phyloP scores from a whole-genome alignment of 2,329 filamentous ascomycete genomes.

The Sporothrix globosa region DNA sequence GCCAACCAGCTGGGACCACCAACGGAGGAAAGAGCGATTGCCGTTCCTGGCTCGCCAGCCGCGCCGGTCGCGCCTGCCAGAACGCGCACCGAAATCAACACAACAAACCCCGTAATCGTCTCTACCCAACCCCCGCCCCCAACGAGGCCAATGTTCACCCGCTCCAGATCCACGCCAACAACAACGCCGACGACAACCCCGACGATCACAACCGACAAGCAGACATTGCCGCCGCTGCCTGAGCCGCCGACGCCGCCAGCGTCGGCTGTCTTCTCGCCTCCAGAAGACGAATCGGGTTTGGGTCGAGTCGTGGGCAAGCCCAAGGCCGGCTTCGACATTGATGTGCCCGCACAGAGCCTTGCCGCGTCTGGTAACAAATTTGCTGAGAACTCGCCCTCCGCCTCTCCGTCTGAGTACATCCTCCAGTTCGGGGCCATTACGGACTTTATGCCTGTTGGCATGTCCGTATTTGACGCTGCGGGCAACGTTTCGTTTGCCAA shows the following conservation, averaged over 20 bases:
- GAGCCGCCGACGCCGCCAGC: conserved; percentile 14
- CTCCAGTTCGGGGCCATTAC: conserved; percentile 71
- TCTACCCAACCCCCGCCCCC: not conserved
- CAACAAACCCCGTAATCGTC: not conserved
- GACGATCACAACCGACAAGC: not conserved
- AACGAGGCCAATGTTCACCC: not conserved
- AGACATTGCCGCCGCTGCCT: not conserved
- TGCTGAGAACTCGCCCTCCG: not conserved
- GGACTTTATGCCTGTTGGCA: conserved; percentile 73
- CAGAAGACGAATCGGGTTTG: not conserved
- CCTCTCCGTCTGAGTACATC: conserved; percentile 43
- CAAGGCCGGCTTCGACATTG: not conserved
- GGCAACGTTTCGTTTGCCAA: conserved; percentile 73
- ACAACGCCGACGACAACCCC: conserved; percentile 1
- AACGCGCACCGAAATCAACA: not conserved
- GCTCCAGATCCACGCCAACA: not conserved
- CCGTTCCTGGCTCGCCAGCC: not conserved
- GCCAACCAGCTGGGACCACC: conserved; percentile 27
- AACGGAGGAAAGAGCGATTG: not conserved
- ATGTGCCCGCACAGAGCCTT: conserved; percentile 3
- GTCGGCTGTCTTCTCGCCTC: conserved; percentile 22
- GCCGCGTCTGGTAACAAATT: not conserved
- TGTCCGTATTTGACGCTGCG: conserved; percentile 68
- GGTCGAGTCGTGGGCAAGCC: not conserved
- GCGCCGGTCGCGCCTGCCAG: not conserved